Evolutionary conservation across 2,329 filamentous ascomycete genomes (phyloP).

Genomic region (Claviceps sorghi): DNA sequence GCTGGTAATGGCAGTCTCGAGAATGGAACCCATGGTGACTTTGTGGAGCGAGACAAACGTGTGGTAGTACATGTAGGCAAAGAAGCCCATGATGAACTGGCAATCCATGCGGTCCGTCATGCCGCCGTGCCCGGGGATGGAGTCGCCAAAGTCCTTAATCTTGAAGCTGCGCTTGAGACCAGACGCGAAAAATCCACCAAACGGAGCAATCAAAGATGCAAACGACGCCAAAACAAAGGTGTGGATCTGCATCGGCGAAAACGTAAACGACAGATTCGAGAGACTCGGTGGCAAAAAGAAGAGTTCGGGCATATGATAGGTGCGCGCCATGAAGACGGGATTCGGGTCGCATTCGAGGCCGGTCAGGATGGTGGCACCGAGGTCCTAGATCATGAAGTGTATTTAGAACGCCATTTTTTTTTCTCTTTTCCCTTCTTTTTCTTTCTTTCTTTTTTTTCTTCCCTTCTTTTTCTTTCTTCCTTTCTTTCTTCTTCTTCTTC

Average conservation of each 20-base stretch:
- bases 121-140: constrained; percentile 90
- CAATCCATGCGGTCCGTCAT: constrained; percentile 99
- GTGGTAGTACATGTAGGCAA: constrained; percentile 96
- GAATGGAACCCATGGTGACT: constrained; percentile 68
- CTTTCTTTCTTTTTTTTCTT: no score
- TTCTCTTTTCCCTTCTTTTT: not conserved
- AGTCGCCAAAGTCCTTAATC: constrained; percentile 98
- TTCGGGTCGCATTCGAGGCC: constrained; percentile 83
- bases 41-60: constrained; percentile 89
- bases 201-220: constrained; percentile 89
- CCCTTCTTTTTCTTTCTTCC: no score
- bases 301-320: constrained; percentile 58
- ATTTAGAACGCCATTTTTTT: not conserved
- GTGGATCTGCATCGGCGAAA: constrained; percentile 87
- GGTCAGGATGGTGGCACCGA: constrained; percentile 84
- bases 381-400: constrained; percentile 36
- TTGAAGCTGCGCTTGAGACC: constrained; percentile 98
- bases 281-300: constrained; percentile 50
- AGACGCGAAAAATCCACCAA: constrained; percentile 95
- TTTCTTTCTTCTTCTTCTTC: no score
- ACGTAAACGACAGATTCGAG: constrained; percentile 48
- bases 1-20: constrained; percentile 86
- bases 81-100: constrained; percentile 99
- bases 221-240: constrained; percentile 83
- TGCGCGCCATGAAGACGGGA: constrained; percentile 71